Conservation (phyloP, 805 yeast species). For the Saturnispora serradocipensis region DNA sequence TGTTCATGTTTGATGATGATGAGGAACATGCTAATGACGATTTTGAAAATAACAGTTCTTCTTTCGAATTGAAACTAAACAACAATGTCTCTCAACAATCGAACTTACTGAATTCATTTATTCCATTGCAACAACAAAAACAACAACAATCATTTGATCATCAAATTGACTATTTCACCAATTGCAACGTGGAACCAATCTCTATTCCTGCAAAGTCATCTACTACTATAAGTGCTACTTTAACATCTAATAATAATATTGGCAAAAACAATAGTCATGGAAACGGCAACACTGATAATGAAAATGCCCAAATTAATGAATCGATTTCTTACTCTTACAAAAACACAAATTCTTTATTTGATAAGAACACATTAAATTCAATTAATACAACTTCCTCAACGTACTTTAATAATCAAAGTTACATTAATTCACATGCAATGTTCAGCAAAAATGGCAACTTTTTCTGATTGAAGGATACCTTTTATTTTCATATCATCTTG, state of each 20-base stretch:
- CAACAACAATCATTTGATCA: not conserved
- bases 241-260: not conserved
- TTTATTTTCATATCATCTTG: not conserved
- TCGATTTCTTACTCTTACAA: not conserved
- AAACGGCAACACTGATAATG: not conserved
- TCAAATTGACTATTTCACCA: not conserved
- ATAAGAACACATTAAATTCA: slow-evolving; percentile 5
- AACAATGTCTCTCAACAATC: not conserved
- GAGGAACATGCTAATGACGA: not conserved
- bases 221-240: not conserved
- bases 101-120: not conserved
- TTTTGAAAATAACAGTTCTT: not conserved
- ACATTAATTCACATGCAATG: not conserved
- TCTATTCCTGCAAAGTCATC: slow-evolving; percentile 7
- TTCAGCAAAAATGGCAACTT: not conserved
- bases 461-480: not conserved
- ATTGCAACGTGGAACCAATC: slow-evolving; percentile 12
- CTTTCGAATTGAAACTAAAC: not conserved
- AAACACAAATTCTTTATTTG: slow-evolving; percentile 13
- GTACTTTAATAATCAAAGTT: not conserved
- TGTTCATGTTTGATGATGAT: slow-evolving; percentile 13
- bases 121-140: not conserved
- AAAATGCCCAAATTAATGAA: not conserved
- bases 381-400: not conserved
- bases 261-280: not conserved